Percentiles rank a stretch among this genome's conserved stretches.
Conservation (phyloP, 2,329 filamentous ascomycete genomes). For the Tolypocladium nubicola region DNA sequence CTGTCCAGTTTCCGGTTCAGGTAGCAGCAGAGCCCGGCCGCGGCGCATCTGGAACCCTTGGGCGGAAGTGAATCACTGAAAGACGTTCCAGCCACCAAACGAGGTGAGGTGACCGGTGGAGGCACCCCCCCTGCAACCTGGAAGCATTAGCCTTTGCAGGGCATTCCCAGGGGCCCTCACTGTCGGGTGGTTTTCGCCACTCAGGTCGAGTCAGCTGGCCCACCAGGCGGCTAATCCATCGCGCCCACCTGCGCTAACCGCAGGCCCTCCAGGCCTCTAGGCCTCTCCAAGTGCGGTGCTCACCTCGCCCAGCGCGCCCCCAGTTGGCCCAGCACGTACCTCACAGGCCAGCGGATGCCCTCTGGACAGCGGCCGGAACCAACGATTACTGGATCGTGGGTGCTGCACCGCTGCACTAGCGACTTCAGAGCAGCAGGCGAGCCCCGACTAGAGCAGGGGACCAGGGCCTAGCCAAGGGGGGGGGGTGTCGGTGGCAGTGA, state of each 20-base stretch:
- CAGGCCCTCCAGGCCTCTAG: not conserved
- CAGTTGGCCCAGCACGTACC: not conserved
- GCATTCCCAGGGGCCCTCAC: not conserved
- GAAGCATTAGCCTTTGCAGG: not conserved
- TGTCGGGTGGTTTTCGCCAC: constrained; percentile 10
- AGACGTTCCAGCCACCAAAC: not conserved
- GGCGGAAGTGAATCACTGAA: not conserved
- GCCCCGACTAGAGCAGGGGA: not conserved
- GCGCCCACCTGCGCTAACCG: constrained; percentile 1
- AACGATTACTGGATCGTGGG: constrained; percentile 1
- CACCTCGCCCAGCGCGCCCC: not conserved
- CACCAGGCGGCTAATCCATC: constrained; percentile 14
- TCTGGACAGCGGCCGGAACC: not conserved
- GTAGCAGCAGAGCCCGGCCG: not conserved
- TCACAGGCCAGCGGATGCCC: not conserved
- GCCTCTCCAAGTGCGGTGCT: not conserved
- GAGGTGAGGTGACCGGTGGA: not conserved
- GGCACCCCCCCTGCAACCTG: not conserved
- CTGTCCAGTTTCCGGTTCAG: not conserved
- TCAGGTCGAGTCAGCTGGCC: constrained; percentile 20
- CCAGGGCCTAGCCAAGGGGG: not conserved
- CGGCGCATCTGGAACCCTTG: not conserved
- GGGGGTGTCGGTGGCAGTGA: constrained; percentile 1
- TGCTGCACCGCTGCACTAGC: not conserved
- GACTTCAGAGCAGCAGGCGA: not conserved